A percentile compares a stretch with the other conserved stretches of the same genome.
phyloP scores from a whole-genome alignment of 139 green algal genomes.

The Chlamydomonas sp. region DNA sequence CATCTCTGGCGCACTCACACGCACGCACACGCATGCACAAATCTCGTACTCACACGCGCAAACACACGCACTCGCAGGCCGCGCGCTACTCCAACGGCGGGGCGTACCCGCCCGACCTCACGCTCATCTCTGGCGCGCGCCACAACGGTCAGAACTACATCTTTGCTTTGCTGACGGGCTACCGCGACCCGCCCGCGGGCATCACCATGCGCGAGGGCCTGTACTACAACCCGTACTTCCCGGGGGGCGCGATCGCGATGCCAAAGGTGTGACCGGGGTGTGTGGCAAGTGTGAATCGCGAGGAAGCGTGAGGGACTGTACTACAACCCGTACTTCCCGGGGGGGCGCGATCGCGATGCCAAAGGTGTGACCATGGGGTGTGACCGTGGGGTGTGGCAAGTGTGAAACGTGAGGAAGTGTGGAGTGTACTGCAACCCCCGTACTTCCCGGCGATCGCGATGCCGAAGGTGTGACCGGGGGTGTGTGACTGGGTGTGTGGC shows the following conservation, averaged over 20 bases:
- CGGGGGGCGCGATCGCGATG: slow-evolving; percentile 97
- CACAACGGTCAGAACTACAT: slow-evolving; percentile 98
- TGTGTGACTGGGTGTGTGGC: no score
- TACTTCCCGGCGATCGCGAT: slow-evolving; percentile 99
- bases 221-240: slow-evolving; percentile 99
- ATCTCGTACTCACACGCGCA: no score
- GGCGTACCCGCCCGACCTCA: slow-evolving; percentile 97
- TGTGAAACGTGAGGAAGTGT: slow-evolving; percentile 89
- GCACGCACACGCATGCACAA: no score
- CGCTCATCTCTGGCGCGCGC: slow-evolving; percentile 90
- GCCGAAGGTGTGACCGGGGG: no score
- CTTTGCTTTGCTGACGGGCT: slow-evolving; percentile 92
- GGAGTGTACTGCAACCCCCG: slow-evolving; percentile 98
- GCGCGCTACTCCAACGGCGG: slow-evolving; percentile 94
- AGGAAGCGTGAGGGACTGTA: slow-evolving; percentile 93
- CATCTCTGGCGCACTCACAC: slow-evolving; percentile 83
- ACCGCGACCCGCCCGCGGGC: slow-evolving; percentile 92
- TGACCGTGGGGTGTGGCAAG: no score
- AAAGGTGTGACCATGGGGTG: no score
- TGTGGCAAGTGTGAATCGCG: no score
- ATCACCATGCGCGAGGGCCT: slow-evolving; percentile 87
- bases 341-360: slow-evolving; percentile 98
- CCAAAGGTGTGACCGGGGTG: no score
- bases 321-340: slow-evolving; percentile 99
- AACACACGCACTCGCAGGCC: no score